Percentiles rank a stretch among this genome's conserved stretches.
Evolutionary conservation across 352 stramenopile genomes (phyloP).

Genomic region (Phytopythium montanum): DNA sequence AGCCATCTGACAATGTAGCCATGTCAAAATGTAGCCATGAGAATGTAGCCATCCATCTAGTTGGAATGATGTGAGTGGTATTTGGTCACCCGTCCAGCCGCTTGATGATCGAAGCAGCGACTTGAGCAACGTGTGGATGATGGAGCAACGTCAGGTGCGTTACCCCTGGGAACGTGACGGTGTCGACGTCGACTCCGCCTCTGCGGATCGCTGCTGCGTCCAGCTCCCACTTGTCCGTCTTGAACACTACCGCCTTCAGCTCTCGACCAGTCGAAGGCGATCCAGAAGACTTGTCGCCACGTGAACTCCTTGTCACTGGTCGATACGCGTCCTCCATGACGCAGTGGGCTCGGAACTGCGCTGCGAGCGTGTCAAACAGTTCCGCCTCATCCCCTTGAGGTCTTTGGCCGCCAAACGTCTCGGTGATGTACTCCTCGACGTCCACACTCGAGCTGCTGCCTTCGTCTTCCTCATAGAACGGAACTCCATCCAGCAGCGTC

Average conservation of each 20-base stretch:
- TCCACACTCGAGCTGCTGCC: constrained; percentile 5
- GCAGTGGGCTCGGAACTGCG: constrained; percentile 36
- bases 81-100: not conserved
- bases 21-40: too few species aligned
- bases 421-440: constrained; percentile 12
- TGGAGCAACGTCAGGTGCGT: constrained; percentile 36
- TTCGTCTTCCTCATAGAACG: constrained; percentile 15
- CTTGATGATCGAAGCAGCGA: constrained; percentile 18
- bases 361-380: constrained; percentile 27
- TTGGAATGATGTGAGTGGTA: not conserved
- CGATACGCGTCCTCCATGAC: constrained; percentile 32
- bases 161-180: constrained; percentile 15
- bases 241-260: constrained; percentile 29
- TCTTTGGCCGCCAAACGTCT: constrained; percentile 10
- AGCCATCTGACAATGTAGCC: too few species aligned
- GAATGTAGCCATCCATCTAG: not conserved
- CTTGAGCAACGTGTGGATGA: constrained; percentile 16
- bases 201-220: constrained; percentile 10
- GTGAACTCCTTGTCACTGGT: constrained; percentile 9
- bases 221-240: constrained; percentile 30
- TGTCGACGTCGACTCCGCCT: constrained; percentile 16
- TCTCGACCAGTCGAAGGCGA: not conserved
- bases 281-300: not conserved
- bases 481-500: constrained; percentile 38
- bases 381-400: constrained; percentile 9